A percentile compares a stretch with the other conserved stretches of the same genome.
phyloP scores from a whole-genome alignment of 1,284 basidiomycete species.

The Agroathelia rolfsii region DNA sequence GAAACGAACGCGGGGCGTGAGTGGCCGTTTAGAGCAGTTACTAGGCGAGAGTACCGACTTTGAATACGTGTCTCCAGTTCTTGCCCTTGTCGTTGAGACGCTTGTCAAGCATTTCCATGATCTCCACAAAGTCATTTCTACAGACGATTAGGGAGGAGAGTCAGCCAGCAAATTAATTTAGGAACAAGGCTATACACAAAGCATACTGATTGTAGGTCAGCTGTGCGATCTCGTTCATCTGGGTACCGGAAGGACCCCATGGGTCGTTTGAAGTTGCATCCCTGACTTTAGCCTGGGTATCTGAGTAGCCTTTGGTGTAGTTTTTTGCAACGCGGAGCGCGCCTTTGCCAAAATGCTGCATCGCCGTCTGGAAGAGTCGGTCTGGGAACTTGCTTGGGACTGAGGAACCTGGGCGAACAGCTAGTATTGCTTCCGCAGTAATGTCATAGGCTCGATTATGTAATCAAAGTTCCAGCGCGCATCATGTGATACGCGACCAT shows the following conservation, averaged over 20 bases:
- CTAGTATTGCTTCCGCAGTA: too few species aligned
- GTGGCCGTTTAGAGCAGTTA: too few species aligned
- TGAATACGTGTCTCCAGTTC: constrained; percentile 99
- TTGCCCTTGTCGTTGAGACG: constrained; percentile 99
- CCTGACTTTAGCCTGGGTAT: constrained; percentile 89
- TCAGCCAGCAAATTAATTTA: constrained; percentile 2
- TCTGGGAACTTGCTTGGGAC: too few species aligned
- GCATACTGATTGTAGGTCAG: constrained; percentile 96
- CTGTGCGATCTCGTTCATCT: constrained; percentile 99
- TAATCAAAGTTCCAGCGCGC: too few species aligned
- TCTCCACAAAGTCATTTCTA: constrained; percentile 96
- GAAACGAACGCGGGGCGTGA: too few species aligned
- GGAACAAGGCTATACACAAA: constrained; percentile 22
- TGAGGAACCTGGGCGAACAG: too few species aligned
- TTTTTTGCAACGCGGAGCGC: constrained; percentile 87
- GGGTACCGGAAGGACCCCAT: constrained; percentile 96
- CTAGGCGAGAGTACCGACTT: constrained; percentile 49
- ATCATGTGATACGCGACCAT: too few species aligned
- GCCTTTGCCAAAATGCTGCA: constrained; percentile 71
- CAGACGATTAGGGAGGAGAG: not conserved
- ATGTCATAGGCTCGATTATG: too few species aligned
- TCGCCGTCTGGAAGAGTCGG: too few species aligned
- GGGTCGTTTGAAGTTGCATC: constrained; percentile 99
- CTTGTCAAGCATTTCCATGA: constrained; percentile 99
- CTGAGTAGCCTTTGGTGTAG: constrained; percentile 92